These are phyloP conservation scores for Colletotrichum sublineola DNA, from an alignment of 2,329 filamentous ascomycete species.

Conservation along the genomic window DNA sequence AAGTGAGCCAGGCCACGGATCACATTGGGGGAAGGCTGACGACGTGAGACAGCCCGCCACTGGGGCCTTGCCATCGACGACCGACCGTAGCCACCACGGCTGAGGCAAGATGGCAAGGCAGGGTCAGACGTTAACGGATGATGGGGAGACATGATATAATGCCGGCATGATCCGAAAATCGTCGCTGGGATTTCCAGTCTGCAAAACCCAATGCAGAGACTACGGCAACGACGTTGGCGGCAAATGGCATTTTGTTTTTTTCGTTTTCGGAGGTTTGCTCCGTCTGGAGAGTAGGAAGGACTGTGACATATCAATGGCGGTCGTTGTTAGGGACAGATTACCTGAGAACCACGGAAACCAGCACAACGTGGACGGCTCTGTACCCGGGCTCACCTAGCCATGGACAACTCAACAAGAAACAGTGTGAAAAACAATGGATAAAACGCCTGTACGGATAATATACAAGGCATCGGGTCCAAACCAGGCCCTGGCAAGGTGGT, in stretches of 20 bases:
- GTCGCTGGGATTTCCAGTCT: background rate
- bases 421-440: background rate
- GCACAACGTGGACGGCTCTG: background rate
- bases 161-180: slow-evolving; percentile 10
- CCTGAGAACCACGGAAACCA: background rate
- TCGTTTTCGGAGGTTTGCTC: slow-evolving; percentile 33
- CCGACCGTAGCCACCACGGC: background rate
- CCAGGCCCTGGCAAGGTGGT: background rate
- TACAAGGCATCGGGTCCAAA: background rate
- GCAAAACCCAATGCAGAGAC: background rate
- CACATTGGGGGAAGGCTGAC: slow-evolving; percentile 12
- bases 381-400: background rate
- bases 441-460: background rate
- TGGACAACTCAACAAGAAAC: background rate
- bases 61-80: background rate
- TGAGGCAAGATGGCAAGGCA: slow-evolving; percentile 1
- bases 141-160: background rate
- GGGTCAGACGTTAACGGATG: no score
- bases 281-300: background rate
- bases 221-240: background rate
- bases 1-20: slow-evolving; percentile 27
- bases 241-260: slow-evolving; percentile 9
- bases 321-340: background rate
- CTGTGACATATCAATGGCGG: background rate
- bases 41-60: slow-evolving; percentile 19